Evolutionary conservation across 2,329 filamentous ascomycete species (phyloP), one percentile per base, ranked within the genome.

Genomic region (Chaetoscypha palmicola): DNA sequence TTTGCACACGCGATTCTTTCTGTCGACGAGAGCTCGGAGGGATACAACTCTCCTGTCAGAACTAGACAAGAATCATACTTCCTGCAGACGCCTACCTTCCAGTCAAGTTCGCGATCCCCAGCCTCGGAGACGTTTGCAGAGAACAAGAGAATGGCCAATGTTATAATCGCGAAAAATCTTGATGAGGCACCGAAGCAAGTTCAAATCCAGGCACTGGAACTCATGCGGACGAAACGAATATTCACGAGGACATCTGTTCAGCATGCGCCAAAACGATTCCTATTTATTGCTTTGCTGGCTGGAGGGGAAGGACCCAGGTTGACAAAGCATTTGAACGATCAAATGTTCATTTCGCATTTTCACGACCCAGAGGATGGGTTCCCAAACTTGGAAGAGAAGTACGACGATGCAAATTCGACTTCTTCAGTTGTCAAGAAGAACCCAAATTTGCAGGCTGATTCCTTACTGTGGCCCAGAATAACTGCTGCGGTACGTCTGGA

Each of bases 341-440:
- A 86, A 51, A 83, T 97, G 53, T 87, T 89, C 60, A 81, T 97
- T 46, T 91, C 86, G 0, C 90, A 97, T 63, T 86, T 81, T 67
- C 89, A 97, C 58, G 75, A 82, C 45, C 71, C 76, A 3, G 69
- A 73, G 1, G 79, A 91, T 60, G 86, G 83, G 0, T 83, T 89
- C 49, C 73, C 80, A 3, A 85, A 92, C 51, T 64, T 91, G 0
- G 85, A 94, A 47, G 81, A 86, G 26, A 66, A 65, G 16, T 66
- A 69, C 42, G 50, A 53, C 21, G 57, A 60, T 45, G 53, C 52
- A 10, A 47, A 52, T 24, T 58, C 54, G 10, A 54, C 54, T 38
- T 60, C 61, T 4, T 62, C 58, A 9, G 59, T 63, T 16, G 54
- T 61, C 9, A 62, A 58, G 47, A 61, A 53, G 40, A 58, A 50